Conservation (phyloP, 2,329 filamentous ascomycete genomes). For the Venturiaceae sp. region DNA sequence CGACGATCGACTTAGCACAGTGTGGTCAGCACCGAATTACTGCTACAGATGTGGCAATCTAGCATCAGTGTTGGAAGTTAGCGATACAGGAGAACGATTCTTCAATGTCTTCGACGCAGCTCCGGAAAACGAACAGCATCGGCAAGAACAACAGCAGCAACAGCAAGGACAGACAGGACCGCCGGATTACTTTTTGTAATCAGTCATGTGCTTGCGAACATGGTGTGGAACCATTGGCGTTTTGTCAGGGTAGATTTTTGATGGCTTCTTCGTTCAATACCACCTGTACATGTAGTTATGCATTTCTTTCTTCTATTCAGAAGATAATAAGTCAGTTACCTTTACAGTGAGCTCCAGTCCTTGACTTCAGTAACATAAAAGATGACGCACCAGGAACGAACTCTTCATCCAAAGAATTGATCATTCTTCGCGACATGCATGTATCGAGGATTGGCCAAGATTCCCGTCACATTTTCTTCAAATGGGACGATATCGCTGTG, state of each 20-base stretch:
- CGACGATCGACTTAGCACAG: constrained; percentile 86
- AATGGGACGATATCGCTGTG: too few relatives aligned
- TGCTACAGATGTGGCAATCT: constrained; percentile 95
- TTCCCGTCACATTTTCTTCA: too few relatives aligned
- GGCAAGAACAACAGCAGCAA: constrained; percentile 66
- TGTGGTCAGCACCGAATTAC: constrained; percentile 76
- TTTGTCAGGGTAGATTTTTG: neutral
- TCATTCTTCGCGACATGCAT: too few relatives aligned
- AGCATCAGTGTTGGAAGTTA: constrained; percentile 93
- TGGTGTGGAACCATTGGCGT: neutral
- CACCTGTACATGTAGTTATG: neutral
- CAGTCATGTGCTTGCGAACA: neutral
- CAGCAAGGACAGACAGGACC: constrained; percentile 61
- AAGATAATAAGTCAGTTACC: neutral
- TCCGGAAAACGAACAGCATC: constrained; percentile 86
- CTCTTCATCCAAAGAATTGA: too few relatives aligned
- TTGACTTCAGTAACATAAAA: too few relatives aligned
- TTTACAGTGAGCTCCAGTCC: too few relatives aligned
- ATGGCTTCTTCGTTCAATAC: neutral
- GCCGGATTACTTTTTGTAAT: constrained; percentile 59
- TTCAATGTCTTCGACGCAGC: constrained; percentile 98
- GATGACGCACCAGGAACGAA: too few relatives aligned
- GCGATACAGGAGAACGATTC: constrained; percentile 81
- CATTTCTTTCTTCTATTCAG: neutral
- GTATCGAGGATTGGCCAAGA: too few relatives aligned